A percentile compares a stretch with the other conserved stretches of the same genome.
Evolutionary conservation across 176 grass and related monocot genomes (phyloP).

Genomic region (Ensete glaucum): DNA sequence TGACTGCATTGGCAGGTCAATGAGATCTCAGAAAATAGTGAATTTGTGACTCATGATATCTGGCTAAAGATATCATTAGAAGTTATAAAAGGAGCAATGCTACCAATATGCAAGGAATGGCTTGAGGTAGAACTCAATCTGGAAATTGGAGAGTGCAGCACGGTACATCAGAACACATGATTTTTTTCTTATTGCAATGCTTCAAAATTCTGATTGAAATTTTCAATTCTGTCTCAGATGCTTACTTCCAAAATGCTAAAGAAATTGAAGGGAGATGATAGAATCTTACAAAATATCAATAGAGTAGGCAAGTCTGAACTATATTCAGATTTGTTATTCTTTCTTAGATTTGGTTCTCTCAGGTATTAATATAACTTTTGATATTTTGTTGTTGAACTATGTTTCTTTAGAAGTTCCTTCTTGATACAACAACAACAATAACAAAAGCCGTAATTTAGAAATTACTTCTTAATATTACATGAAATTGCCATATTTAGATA

Average conservation of each 20-base stretch:
- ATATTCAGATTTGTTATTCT: constrained; percentile 66
- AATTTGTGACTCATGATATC: constrained; percentile 37
- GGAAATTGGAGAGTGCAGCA: constrained; percentile 42
- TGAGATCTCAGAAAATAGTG: constrained; percentile 36
- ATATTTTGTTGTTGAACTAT: background rate
- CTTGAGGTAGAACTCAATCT: constrained; percentile 50
- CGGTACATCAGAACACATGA: constrained; percentile 28
- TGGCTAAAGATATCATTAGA: constrained; percentile 43
- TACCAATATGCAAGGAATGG: constrained; percentile 64
- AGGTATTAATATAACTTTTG: constrained; percentile 40
- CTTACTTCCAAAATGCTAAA: constrained; percentile 36
- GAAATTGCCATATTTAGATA: too few species aligned
- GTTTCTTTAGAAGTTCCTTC: background rate
- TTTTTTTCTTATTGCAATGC: background rate
- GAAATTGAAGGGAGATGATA: constrained; percentile 68
- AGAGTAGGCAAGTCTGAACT: constrained; percentile 71
- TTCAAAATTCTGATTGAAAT: background rate
- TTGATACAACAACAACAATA: background rate
- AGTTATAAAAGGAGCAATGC: constrained; percentile 44
- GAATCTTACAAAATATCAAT: constrained; percentile 62
- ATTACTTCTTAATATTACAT: too few species aligned
- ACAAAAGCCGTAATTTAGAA: too few species aligned
- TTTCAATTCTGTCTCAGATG: constrained; percentile 42
- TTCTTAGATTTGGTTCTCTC: constrained; percentile 75
- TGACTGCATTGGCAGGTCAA: constrained; percentile 40